Base-by-base conservation (phyloP, 1,139 yeast genomes). In the Candida dubliniensis region DNA sequence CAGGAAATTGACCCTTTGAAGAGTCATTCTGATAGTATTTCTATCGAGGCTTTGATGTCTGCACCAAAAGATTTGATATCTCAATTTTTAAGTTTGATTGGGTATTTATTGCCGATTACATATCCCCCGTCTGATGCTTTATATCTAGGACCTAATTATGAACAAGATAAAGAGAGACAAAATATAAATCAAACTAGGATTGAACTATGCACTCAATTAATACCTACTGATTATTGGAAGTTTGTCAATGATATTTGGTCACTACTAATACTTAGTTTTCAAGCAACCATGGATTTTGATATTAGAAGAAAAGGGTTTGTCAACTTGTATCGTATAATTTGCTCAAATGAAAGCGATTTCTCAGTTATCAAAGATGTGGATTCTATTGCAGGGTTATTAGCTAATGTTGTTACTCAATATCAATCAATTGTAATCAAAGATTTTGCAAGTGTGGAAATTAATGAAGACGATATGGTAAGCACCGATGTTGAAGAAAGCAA, bases 201-300 rank as follows among this genome's bases (percentile, higher is more conserved):
- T 8, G 57, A 53, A 7, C 48, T 65, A 7, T 68, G 60, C 43
- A 49, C 49, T 32, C 53, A 56, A 2, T 48, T 50, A 2, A 52
- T 59, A 8, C 55, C 65, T 0, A 60, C 61, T 0, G 67, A 69
- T 1, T 70, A 64, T 48, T 59, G 57, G 55, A 55, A 46, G 6
- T 83, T 87, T 59, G 71, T 81, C 3, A 67, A 67, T 38, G 72
- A 74, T 6, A 59, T 84, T 2, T 76, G 85, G 60, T 78, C 84
- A 0, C 58, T 88, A n/a, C 61, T 90, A 42, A 66, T 87, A 29
- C 82, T 81, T 47, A 75, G 90, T 13, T 90, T 86, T 58, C 82
- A 87, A 36, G 84, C 95, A 2, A 77, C 95, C 0, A 85, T 87
- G 60, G 90, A 87, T 50, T 76, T 74, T 47, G 79, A 78, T 23